Evolutionary conservation across 306 rosid species (phyloP), one percentile per base, ranked within the genome.

Genomic region (Prunus davidiana): DNA sequence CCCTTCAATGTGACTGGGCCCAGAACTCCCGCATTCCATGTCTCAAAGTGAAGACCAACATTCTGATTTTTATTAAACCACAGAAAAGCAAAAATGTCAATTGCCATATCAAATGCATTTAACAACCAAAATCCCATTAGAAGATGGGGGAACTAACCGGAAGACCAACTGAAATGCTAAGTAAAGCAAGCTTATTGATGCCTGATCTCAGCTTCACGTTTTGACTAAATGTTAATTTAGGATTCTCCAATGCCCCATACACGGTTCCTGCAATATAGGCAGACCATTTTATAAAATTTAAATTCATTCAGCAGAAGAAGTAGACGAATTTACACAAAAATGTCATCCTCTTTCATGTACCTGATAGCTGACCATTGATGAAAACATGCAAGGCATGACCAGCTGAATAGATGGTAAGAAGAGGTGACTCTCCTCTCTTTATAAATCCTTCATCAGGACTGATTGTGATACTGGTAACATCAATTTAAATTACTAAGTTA

Each of bases 321-420:
- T 28, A 15, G 57, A 64, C 14, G 32, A 52, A 56, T 22, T 25
- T n/a, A 3, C 34, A 25, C n/a, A 56, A 5, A 64, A 64, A 50
- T 45, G 16, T 20, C 47, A 46, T 58, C 64, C 64, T 45, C 30
- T 67, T 82, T 78, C 56, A 61, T 71, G 41, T 79, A 96, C 99
- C 99, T 85, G 97, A 72, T 76, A 88, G 93, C 78, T 88, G 91
- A 49, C 98, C 97, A 73, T 96, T 91, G 79, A 90, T 79, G 86
- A 96, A 92, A 81, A 96, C 98, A 84, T 88, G 96, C 77, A 96
- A 49, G 67, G 87, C 96, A 87, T 96, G 98, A 68, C 98, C 99
- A 66, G 99, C 98, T 58, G 99, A 96, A 83, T 30, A 77, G 62
- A 87, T 83, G 2, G 93, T 89, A 75, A 96, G 93, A 56, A 84